Evolutionary conservation across 2,329 filamentous ascomycete species (phyloP), one percentile per base, ranked within the genome.

Genomic region (Dendryphion nanum): DNA sequence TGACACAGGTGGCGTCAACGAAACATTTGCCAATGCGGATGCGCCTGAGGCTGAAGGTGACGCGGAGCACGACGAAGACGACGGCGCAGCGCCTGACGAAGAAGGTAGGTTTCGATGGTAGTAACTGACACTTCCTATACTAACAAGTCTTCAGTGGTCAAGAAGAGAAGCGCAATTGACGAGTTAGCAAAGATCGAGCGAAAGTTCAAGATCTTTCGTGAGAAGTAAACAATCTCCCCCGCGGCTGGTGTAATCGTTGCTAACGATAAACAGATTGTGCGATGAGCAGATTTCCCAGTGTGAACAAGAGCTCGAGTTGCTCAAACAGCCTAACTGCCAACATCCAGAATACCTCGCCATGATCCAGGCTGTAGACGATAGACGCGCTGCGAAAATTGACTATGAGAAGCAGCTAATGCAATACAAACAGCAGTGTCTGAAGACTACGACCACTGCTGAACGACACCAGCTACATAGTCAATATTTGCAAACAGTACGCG

Each of bases 261-360:
- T 57, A 41, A 66, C 44, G 30, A 31, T n/a, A 34, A 15, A 14
- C 55, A 94, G 89, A 49, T 77, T 96, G 29, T 93, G 90, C 64
- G 88, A 93, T 59, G 91, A 97, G 64, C 81, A 89, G 46, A 77
- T 98, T 16, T 83, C 86, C 35, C 83, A 87, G 55, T 74, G 95
- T 38, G 89, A 95, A 45, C 71, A 74, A 35, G 81, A 85, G 64
- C 69, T 85, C 33, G 74, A 77, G 31, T 72, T 82, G 64, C 70
- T 85, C 32, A 72, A 71, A 33, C 72, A 77, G 39, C 68, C 77
- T 1, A 73, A 76, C 34, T 78, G 77, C 36, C 85, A 81, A n/a
- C 93, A 98, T 61, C 87, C 89, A 23, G 91, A 95, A 63, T 91
- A 90, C 51, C 75, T 96, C 23, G 86, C 87, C 29, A 94, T 95